These are phyloP conservation scores for Pythium dissotocum DNA, from an alignment of 352 stramenopile genomes.

Conservation along the genomic window DNA sequence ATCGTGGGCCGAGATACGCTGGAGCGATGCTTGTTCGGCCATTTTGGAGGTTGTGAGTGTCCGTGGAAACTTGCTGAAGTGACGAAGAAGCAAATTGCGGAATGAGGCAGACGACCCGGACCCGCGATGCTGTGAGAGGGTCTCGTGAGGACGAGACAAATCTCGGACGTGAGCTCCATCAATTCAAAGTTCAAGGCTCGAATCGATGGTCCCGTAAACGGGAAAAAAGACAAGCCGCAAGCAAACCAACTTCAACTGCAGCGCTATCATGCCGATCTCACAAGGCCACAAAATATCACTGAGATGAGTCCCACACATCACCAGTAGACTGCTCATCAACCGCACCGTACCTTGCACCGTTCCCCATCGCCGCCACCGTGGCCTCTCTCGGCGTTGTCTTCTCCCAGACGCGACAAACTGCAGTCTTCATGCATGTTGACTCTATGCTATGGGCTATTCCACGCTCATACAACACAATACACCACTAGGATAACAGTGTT, in stretches of 20 bases:
- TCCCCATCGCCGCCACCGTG: no score
- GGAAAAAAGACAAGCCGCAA: not conserved
- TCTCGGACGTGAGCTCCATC: not conserved
- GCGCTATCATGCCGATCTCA: conserved; percentile 2
- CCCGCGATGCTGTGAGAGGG: not conserved
- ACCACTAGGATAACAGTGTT: no score
- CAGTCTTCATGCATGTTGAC: no score
- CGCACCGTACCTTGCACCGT: no score
- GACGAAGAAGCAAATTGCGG: not conserved
- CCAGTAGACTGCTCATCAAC: no score
- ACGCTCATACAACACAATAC: no score
- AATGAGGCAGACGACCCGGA: not conserved
- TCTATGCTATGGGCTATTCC: no score
- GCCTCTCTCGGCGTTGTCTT: not conserved
- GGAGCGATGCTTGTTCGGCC: conserved; percentile 17
- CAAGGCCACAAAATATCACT: not conserved
- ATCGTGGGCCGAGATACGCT: conserved; percentile 11
- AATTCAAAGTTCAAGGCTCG: not conserved
- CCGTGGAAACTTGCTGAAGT: no score
- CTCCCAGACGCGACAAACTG: not conserved
- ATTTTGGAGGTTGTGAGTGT: not conserved
- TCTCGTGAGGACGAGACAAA: not conserved
- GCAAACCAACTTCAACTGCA: conserved; percentile 1
- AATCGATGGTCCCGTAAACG: not conserved
- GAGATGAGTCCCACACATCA: conserved; percentile 1